Conservation (phyloP, 2,329 filamentous ascomycete species). For the Xylaria sp. region DNA sequence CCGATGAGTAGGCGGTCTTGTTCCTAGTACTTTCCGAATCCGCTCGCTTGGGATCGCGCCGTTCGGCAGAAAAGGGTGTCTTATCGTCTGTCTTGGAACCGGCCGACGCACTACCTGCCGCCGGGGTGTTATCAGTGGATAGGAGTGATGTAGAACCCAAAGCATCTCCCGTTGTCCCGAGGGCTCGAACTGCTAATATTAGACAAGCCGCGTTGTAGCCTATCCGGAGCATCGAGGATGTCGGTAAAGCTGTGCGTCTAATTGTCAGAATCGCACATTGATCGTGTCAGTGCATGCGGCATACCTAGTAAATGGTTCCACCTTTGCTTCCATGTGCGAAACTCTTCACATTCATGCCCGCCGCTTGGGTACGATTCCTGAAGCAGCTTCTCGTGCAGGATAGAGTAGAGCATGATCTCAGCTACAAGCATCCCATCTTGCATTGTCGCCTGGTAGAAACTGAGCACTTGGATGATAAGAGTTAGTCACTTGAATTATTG, state of each 20-base stretch:
- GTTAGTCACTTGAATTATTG: not conserved
- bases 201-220: constrained; percentile 44
- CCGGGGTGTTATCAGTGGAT: constrained; percentile 27
- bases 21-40: not conserved
- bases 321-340: constrained; percentile 43
- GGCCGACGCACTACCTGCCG: not conserved
- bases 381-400: constrained; percentile 44
- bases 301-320: constrained; percentile 45
- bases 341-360: constrained; percentile 42
- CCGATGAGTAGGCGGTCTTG: not conserved
- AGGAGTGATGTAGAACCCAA: constrained; percentile 39
- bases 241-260: constrained; percentile 37
- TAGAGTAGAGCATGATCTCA: constrained; percentile 46
- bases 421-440: constrained; percentile 49
- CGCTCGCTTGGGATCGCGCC: not conserved
- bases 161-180: constrained; percentile 41
- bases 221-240: constrained; percentile 43
- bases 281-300: not conserved
- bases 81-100: constrained; percentile 3
- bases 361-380: constrained; percentile 40
- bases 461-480: constrained; percentile 37
- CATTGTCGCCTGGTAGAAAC: constrained; percentile 49
- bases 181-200: constrained; percentile 40
- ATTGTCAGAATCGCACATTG: not conserved
- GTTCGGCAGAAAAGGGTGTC: not conserved